Percentiles rank a stretch among this genome's conserved stretches.
phyloP scores from a whole-genome alignment of 164 flowering plant genomes.

The Vitis cinerea region DNA sequence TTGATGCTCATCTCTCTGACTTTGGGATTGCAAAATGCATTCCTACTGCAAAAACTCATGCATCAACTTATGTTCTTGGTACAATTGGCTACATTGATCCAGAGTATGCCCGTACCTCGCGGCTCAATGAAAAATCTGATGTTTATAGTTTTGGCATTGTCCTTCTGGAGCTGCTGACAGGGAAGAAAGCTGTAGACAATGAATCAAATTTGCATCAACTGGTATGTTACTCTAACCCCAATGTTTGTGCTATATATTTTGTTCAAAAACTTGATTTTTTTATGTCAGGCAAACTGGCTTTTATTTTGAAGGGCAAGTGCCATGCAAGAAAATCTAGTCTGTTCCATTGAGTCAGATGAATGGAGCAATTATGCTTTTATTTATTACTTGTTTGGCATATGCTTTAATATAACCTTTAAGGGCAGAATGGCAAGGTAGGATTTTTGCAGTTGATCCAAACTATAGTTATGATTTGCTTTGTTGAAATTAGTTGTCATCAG shows the following conservation, averaged over 20 bases:
- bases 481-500: too few relatives aligned
- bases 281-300: too few relatives aligned
- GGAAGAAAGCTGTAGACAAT: constrained; percentile 88
- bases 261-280: too few relatives aligned
- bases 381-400: too few relatives aligned
- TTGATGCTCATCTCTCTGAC: constrained; percentile 92
- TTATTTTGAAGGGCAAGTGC: too few relatives aligned
- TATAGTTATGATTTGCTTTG: too few relatives aligned
- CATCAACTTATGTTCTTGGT: constrained; percentile 86
- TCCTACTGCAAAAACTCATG: constrained; percentile 66
- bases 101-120: constrained; percentile 87
- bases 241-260: too few relatives aligned
- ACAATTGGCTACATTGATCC: constrained; percentile 98
- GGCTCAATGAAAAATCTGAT: constrained; percentile 87
- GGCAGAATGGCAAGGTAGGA: too few relatives aligned
- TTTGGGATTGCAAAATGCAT: constrained; percentile 89
- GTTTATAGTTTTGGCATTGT: constrained; percentile 96
- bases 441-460: too few relatives aligned
- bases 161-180: constrained; percentile 88
- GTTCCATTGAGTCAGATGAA: neutral
- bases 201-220: constrained; percentile 84
- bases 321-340: too few relatives aligned
- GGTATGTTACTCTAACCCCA: constrained; percentile 35
- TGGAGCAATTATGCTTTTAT: too few relatives aligned
- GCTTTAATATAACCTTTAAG: too few relatives aligned